phyloP scores from a whole-genome alignment of 208 protist genomes.

The Leishmania gerbilli region DNA sequence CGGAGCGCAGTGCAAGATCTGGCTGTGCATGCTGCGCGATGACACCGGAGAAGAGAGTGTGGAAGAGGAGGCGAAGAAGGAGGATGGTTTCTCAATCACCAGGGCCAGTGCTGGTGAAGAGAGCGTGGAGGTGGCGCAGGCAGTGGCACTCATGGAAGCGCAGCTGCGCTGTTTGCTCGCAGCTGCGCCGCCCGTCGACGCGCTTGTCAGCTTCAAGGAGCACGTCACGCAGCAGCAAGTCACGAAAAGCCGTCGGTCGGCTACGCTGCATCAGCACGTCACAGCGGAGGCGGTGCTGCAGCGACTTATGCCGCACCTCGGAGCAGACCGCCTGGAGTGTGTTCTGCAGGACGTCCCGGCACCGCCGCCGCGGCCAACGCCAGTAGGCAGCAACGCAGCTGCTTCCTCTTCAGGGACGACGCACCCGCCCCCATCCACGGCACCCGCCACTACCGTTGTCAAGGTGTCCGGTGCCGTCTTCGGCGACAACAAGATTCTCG shows the following conservation, averaged over 20 bases:
- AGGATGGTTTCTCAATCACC: neutral
- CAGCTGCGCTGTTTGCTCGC: slow-evolving; percentile 25
- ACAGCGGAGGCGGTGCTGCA: slow-evolving; percentile 34
- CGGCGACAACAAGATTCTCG: slow-evolving; percentile 51
- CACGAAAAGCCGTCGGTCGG: neutral
- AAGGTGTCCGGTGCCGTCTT: slow-evolving; percentile 46
- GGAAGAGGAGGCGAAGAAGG: slow-evolving; percentile 3
- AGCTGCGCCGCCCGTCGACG: slow-evolving; percentile 32
- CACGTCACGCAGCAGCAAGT: slow-evolving; percentile 3
- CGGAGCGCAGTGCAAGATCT: slow-evolving; percentile 40
- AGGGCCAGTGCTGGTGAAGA: neutral
- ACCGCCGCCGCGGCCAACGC: neutral
- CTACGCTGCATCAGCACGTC: neutral
- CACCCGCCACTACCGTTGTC: slow-evolving; percentile 15
- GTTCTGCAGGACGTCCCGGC: slow-evolving; percentile 20
- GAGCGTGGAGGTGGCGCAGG: neutral
- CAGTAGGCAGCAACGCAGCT: neutral
- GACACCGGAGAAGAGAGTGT: slow-evolving; percentile 38
- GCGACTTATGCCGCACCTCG: slow-evolving; percentile 31
- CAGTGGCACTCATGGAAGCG: slow-evolving; percentile 9
- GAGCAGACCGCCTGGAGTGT: slow-evolving; percentile 9
- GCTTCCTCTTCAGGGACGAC: neutral
- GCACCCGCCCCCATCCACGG: neutral
- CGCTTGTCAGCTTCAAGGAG: slow-evolving; percentile 41
- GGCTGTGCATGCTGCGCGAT: slow-evolving; percentile 72